Base-by-base conservation (phyloP, 805 yeast genomes). In the Lipomyces mesembrius region DNA sequence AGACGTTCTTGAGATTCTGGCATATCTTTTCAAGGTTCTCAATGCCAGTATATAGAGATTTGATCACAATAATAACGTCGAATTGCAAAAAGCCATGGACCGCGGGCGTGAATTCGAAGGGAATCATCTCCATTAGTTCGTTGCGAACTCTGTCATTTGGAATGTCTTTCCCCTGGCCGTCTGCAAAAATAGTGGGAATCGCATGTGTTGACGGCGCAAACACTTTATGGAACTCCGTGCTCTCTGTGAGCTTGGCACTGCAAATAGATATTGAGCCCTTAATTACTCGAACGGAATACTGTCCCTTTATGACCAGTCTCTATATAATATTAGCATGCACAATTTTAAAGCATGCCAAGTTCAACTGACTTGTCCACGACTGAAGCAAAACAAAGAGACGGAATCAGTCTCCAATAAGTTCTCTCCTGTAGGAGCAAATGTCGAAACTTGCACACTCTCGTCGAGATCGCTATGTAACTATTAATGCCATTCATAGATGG, bases 261-360 rank as follows among this genome's bases (percentile, higher is more conserved):
- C 73, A 65, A 3, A 79, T 7, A 7, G 57, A 49, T 2, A 79
- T 71, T 0, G 75, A 70, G 11, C 81, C 81, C 53, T 70, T 68
- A 17, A 73, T 62, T 0, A 79, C 78, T 2, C 61, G 62, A 35
- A 79, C 52, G 1, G 54, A 52, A 66, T 68, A 78, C 64, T 73
- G 73, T 11, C 81, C 81, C 2, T 67, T 61, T 12, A 77, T 68
- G 3, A 71, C 75, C 17, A 77, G 59, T 8, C 69, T 68, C 62
- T 73, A 39, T 59, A 17, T 14, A 11, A 14, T 20, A 25, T 52
- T 52, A 52, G 55, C 34, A 43, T 4, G 49, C 17, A 17, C 14
- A n/a, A n/a, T 17, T 37, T 54, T 54, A 29, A 29, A 14, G 6
- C 20, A 29, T n/a, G 43, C 57, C 22, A 54, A 17, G 37, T 17